Evolutionary conservation across 176 grass and related monocot species (phyloP), one percentile per base, ranked within the genome.

Genomic region (Poa pratensis): DNA sequence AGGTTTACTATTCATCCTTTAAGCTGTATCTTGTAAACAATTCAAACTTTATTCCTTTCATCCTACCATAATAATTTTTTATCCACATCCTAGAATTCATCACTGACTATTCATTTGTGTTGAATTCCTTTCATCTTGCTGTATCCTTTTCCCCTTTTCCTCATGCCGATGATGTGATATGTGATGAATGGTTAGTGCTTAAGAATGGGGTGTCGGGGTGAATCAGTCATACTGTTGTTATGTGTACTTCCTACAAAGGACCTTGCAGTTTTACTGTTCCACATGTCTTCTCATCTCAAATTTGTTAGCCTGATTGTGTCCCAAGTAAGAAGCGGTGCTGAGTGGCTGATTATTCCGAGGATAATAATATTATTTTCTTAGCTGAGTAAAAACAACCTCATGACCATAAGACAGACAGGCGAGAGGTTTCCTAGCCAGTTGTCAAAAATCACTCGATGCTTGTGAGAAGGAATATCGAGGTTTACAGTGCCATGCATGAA

Each of bases 111-210:
- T 7, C 20, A 48, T 12, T 6, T 60, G 30, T 8, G 22, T 19
- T 12, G 50, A 45, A 3, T 34, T 32, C 42, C 27, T 83, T 26
- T 45, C 55, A 5, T 50, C 18, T 75, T 14, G 48, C 5, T 75
- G 24, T 62, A 59, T 62, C 24, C 9, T 65, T 83, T 45, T 8
- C 26, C 52, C 30, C 30, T 74, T 17, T 63, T 13, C 26, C 30
- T 60, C 22, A 23, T 20, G 69, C 39, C 66, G 22, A 51, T 50
- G 16, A 73, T 72, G 18, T 83, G 11, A 80, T 49, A 65, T 26
- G 2, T 12, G 16, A 83, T 5, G 3, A 24, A 83, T 40, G 55
- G 43, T 53, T 69, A 83, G 82, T 42, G 6, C 28, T 60, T 87
- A 61, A 48, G 39, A 42, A 80, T 86, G n/a, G 6, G 26, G 0